phyloP scores from a whole-genome alignment of 192 early-diverging fungal species.

The Gamsiella multidivaricata region DNA sequence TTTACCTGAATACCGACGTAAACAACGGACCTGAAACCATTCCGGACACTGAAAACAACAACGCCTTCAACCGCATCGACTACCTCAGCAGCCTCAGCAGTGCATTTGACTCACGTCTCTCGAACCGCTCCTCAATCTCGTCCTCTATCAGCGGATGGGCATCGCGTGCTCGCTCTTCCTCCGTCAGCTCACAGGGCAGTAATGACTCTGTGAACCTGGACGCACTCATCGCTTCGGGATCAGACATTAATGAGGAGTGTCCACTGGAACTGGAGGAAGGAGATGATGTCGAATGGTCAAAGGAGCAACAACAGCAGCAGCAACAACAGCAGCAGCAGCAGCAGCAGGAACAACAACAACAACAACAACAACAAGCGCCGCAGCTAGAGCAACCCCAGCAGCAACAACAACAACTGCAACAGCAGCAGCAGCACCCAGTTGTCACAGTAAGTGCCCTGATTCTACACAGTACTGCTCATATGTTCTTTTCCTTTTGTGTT shows the following conservation, averaged over 20 bases:
- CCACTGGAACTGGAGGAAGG: conserved; percentile 40
- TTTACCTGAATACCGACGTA: not conserved
- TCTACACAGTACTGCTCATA: no score
- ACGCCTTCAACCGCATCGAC: conserved; percentile 5
- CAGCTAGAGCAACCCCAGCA: not conserved
- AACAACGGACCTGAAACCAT: no score
- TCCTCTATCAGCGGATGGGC: conserved; percentile 45
- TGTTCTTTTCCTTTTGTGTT: no score
- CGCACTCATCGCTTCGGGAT: conserved; percentile 44
- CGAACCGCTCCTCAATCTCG: conserved; percentile 20
- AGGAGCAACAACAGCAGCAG: conserved; percentile 13
- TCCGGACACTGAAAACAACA: no score
- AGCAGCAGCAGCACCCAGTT: not conserved
- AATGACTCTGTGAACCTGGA: conserved; percentile 49
- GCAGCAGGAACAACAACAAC: conserved; percentile 13
- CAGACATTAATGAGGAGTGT: conserved; percentile 47
- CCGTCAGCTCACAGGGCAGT: conserved; percentile 33
- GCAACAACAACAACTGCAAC: not conserved
- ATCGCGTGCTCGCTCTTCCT: conserved; percentile 43
- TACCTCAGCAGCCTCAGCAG: conserved; percentile 18
- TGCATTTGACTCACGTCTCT: conserved; percentile 29
- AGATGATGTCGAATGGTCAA: conserved; percentile 46
- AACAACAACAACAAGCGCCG: not conserved
- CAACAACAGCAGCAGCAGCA: not conserved
- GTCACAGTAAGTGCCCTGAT: not conserved